Evolutionary conservation across 352 stramenopile genomes (phyloP), one percentile per base, ranked within the genome.

Genomic region (Bremia lactucae): DNA sequence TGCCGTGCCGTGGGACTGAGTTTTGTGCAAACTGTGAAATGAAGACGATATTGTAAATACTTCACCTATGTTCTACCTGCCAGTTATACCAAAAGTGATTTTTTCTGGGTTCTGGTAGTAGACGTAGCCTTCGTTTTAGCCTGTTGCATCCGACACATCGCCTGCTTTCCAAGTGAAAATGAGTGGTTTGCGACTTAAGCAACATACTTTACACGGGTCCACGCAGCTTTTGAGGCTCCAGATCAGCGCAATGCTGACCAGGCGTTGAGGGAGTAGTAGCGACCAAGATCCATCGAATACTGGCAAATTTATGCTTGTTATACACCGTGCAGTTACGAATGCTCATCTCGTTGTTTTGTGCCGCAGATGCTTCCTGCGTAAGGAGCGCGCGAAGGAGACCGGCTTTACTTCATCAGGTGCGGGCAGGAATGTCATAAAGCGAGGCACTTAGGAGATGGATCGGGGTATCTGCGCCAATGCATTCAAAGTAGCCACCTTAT

Each of bases 71-170:
- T 13, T 15, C 36, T 6, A 46, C 7, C 2, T 13, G 18, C n/a
- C 28, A 26, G 26, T 14, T n/a, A n/a, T 28, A 47, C 21, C n/a
- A 6, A 39, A 22, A 14, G 18, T 37, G 40, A 52, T 29, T 39
- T 83, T 70, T 65, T 87, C 76, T 6, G 76, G 80, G 59, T 87
- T 92, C 52, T 89, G 77, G 59, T 90, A 92, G 59, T 92, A 92
- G 22, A 72, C 72, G 52, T 90, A 92, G 46, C 74, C 72, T 51
- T 89, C 76, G 59, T 89, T 90, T 59, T 90, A 87, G 26, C 58
- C 36, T 68, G 61, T 46, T 68, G 61, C 52, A 68, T 62, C 36
- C 65, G 61, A 43, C 46, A 40, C 11, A 67, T 49, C 5, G 58
- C 44, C 25, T 67, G 67, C 15, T 67, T 49, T 38, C 41, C 52